A percentile compares a stretch with the other conserved stretches of the same genome.
phyloP scores from a whole-genome alignment of 1,284 basidiomycete species.

The Chiua sp. region DNA sequence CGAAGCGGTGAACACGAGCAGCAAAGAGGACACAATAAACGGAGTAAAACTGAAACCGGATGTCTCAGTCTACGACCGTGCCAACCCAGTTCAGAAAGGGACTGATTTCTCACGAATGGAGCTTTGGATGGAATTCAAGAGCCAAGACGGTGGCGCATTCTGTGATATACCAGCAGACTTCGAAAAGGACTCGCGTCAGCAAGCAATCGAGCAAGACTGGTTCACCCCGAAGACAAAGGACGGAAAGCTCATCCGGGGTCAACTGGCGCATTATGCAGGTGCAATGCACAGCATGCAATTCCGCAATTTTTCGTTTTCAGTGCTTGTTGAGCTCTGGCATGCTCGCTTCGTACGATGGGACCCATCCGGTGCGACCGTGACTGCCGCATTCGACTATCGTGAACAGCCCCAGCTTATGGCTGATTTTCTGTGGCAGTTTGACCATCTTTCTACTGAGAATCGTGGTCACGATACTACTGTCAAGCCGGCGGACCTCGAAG shows the following conservation, averaged over 20 bases:
- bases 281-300: slow-evolving; percentile 15
- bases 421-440: slow-evolving; percentile 22
- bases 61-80: neutral
- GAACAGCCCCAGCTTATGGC: slow-evolving; percentile 7
- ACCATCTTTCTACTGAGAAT: slow-evolving; percentile 2
- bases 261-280: slow-evolving; percentile 4
- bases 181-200: too few relatives aligned
- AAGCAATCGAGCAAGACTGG: too few relatives aligned
- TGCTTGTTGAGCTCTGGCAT: slow-evolving; percentile 11
- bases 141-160: neutral
- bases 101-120: slow-evolving; percentile 2
- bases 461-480: slow-evolving; percentile 11
- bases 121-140: slow-evolving; percentile 2
- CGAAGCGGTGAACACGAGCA: neutral
- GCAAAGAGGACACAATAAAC: neutral
- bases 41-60: neutral
- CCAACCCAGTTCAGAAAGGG: neutral
- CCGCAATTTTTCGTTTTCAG: slow-evolving; percentile 20
- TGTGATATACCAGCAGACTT: neutral
- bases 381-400: slow-evolving; percentile 19
- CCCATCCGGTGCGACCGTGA: slow-evolving; percentile 21
- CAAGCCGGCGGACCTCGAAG: neutral
- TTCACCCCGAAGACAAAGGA: neutral
- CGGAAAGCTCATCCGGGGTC: neutral
- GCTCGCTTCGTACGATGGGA: slow-evolving; percentile 34